Evolutionary conservation across 2,329 filamentous ascomycete species (phyloP).

Genomic region (Tolypocladium tropicale): DNA sequence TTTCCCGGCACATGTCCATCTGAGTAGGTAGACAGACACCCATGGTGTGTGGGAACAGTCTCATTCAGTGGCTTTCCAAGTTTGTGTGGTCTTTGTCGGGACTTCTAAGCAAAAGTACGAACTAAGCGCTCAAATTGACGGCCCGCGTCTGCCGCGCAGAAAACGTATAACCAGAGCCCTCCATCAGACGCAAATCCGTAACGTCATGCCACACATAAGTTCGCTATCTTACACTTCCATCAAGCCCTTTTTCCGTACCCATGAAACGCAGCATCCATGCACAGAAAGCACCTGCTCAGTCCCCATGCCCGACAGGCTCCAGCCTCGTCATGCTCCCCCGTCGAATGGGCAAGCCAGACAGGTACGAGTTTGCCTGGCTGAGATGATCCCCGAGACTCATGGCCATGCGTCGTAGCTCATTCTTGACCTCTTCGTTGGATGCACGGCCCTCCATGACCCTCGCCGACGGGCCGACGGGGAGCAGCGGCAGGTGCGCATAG

Average conservation of each 20-base stretch:
- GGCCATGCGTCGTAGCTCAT: constrained; percentile 39
- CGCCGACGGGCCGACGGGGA: constrained; percentile 35
- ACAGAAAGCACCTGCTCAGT: background rate
- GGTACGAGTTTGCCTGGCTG: constrained; percentile 31
- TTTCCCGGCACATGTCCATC: constrained; percentile 6
- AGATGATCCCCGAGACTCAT: constrained; percentile 40
- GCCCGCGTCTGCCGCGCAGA: background rate
- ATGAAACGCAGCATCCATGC: background rate
- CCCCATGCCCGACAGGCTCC: constrained; percentile 2
- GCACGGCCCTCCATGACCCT: constrained; percentile 46
- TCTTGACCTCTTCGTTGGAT: constrained; percentile 38
- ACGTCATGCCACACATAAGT: background rate
- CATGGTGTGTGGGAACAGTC: background rate
- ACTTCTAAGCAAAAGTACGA: too few relatives aligned
- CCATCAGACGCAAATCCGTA: background rate
- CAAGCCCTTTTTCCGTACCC: background rate
- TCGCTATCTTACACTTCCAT: background rate
- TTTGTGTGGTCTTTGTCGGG: background rate
- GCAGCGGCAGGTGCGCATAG: constrained; percentile 20
- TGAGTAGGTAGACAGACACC: background rate
- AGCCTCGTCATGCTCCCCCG: constrained; percentile 19
- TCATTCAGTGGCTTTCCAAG: background rate
- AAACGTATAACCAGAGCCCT: background rate
- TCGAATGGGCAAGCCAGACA: constrained; percentile 28
- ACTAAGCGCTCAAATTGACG: background rate